Base-by-base conservation (phyloP, 345 rosid species). In the Citrus inodora region DNA sequence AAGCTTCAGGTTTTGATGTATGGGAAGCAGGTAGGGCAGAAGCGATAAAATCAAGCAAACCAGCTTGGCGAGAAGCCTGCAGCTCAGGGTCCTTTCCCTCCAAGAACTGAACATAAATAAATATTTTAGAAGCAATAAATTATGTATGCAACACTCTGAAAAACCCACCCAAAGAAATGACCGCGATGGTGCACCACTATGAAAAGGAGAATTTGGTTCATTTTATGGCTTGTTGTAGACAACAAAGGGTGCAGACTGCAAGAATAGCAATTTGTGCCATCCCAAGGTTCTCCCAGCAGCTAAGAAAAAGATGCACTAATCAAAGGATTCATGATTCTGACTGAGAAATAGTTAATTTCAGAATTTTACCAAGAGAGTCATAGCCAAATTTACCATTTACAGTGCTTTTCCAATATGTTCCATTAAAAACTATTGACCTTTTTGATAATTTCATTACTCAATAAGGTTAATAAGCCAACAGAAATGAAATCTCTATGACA, bases 1-100 rank as follows among this genome's bases (percentile, higher is more conserved):
- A 88, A 78, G 93, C 93, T 83, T 92, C 96, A 21, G 96, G 96
- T 70, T 89, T 92, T 48, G 96, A 90, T 66, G 88, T 87, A 84
- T 92, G 93, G 72, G 92, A 92, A 75, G 96, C 96, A 77, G 96
- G 96, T 67, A 92, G 76, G 37, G 93, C 90, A 71, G 96, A 89
- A 80, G 96, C 92, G 77, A 92, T 82, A 85, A 92, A 92, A 82
- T 92, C 96, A 77, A 92, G 88, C 83, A 92, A 78, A 76, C 93
- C 96, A 83, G 92, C 91, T 87, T 90, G 93, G 66, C 91, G 89
- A 83, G 91, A 84, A 85, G 91, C 93, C 83, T 89, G 93, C 71
- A 92, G 87, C 86, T 90, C 96, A 56, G 87, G 84, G 69, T 89
- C 96, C 84, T 87, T 90, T 61, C 96, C 96, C 58, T 92, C 93